Percentiles rank a stretch among this genome's conserved stretches.
These are phyloP conservation scores for Geoglossum glabrum DNA, from an alignment of 495 filamentous ascomycete species.

Conservation along the genomic window DNA sequence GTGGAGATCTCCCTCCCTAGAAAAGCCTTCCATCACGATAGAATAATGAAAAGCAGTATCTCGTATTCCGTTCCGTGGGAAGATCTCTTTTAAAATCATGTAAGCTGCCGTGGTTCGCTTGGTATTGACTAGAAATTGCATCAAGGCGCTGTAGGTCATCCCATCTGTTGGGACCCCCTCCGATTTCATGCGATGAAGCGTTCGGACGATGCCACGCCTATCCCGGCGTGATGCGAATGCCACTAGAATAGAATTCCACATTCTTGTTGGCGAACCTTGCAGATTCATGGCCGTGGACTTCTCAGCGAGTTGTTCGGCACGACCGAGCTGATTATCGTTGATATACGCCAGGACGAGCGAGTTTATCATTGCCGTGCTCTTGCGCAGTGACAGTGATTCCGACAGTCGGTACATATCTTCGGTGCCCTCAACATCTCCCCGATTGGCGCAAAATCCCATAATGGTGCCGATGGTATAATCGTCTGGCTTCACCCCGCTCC, in stretches of 20 bases:
- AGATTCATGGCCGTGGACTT: conserved; percentile 20
- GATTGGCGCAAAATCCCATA: conserved; percentile 47
- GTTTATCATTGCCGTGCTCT: conserved; percentile 34
- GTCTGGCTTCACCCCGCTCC: conserved; percentile 26
- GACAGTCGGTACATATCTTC: conserved; percentile 40
- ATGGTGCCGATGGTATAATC: conserved; percentile 44
- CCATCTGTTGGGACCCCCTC: conserved; percentile 37
- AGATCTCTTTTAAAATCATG: conserved; percentile 37
- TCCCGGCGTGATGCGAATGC: conserved; percentile 47
- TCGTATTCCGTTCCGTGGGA: conserved; percentile 34
- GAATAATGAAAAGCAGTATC: conserved; percentile 52
- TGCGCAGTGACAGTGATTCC: conserved; percentile 20
- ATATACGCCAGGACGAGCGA: conserved; percentile 49
- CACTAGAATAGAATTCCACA: conserved; percentile 64
- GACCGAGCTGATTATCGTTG: conserved; percentile 32
- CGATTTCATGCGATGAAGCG: conserved; percentile 42
- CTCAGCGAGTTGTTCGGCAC: conserved; percentile 42
- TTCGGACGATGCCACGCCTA: conserved; percentile 32
- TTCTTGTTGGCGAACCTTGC: conserved; percentile 29
- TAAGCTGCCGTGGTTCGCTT: conserved; percentile 44
- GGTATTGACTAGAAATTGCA: conserved; percentile 43
- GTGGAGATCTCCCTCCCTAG: conserved; percentile 25
- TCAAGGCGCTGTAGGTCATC: conserved; percentile 53
- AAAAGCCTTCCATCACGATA: conserved; percentile 49
- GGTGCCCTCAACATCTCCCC: conserved; percentile 53